Conservation (phyloP, 2,329 filamentous ascomycete species). For the Bipolaris zeicola region DNA sequence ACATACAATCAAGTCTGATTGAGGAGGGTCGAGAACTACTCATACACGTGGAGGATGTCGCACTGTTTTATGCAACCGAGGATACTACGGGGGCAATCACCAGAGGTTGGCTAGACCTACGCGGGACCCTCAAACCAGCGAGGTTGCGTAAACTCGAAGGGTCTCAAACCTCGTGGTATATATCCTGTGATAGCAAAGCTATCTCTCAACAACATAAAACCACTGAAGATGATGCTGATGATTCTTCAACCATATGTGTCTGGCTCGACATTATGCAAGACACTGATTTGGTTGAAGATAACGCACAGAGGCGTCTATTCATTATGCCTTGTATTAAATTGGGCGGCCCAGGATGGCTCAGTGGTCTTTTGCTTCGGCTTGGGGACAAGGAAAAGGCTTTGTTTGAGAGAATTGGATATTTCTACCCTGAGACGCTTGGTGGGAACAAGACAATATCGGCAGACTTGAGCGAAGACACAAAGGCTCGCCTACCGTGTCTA, state of each 20-base stretch:
- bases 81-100: conserved; percentile 14
- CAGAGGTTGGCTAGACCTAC: conserved; percentile 13
- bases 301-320: neutral
- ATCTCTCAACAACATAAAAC: neutral
- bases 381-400: neutral
- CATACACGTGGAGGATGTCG: conserved; percentile 13
- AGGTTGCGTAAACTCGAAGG: neutral
- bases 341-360: too few relatives aligned
- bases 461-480: conserved; percentile 12
- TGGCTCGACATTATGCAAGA: neutral
- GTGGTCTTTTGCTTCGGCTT: neutral
- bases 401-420: conserved; percentile 4
- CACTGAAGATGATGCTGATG: neutral
- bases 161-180: neutral
- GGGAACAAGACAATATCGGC: neutral
- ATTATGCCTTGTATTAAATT: neutral
- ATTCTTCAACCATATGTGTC: neutral
- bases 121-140: conserved; percentile 4
- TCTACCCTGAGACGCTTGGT: neutral
- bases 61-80: conserved; percentile 7
- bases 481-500: conserved; percentile 16
- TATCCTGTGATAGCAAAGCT: neutral
- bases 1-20: neutral
- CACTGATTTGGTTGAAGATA: neutral
- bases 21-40: neutral